Conservation (phyloP, 116 monocot species). For the Papilionanthe hybrid region DNA sequence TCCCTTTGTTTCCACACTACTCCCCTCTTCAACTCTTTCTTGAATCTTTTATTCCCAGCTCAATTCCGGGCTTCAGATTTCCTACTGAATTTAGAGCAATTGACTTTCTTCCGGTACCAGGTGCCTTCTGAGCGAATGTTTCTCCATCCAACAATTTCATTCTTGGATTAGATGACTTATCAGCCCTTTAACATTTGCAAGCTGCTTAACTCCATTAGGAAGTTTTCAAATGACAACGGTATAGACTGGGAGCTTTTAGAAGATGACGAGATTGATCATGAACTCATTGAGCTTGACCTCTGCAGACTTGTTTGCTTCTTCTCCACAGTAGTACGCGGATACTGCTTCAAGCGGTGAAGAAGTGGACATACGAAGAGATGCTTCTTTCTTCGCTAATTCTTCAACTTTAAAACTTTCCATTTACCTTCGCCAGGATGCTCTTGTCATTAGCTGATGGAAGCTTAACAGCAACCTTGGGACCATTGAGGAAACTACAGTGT, state of each 20-base stretch:
- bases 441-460: slow-evolving; percentile 32
- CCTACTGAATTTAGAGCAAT: slow-evolving; percentile 26
- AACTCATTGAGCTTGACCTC: slow-evolving; percentile 39
- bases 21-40: slow-evolving; percentile 80
- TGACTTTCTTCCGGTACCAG: slow-evolving; percentile 43
- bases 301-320: slow-evolving; percentile 26
- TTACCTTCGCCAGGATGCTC: slow-evolving; percentile 31
- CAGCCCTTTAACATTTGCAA: slow-evolving; percentile 46
- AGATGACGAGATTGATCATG: slow-evolving; percentile 54
- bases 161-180: slow-evolving; percentile 29
- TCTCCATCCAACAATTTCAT: slow-evolving; percentile 59
- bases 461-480: slow-evolving; percentile 21
- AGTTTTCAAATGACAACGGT: slow-evolving; percentile 66
- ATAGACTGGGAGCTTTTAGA: slow-evolving; percentile 58
- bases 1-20: slow-evolving; percentile 30
- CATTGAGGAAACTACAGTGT: slow-evolving; percentile 43
- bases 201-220: slow-evolving; percentile 48
- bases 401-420: slow-evolving; percentile 20
- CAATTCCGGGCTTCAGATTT: slow-evolving; percentile 27
- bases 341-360: slow-evolving; percentile 43
- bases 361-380: slow-evolving; percentile 37
- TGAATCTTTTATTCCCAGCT: slow-evolving; percentile 45
- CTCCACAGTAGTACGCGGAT: slow-evolving; percentile 20
- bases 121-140: slow-evolving; percentile 45
- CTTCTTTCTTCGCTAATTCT: slow-evolving; percentile 33